Evolutionary conservation across 129 eudicot genomes (phyloP).

Genomic region (Lactuca saligna): DNA sequence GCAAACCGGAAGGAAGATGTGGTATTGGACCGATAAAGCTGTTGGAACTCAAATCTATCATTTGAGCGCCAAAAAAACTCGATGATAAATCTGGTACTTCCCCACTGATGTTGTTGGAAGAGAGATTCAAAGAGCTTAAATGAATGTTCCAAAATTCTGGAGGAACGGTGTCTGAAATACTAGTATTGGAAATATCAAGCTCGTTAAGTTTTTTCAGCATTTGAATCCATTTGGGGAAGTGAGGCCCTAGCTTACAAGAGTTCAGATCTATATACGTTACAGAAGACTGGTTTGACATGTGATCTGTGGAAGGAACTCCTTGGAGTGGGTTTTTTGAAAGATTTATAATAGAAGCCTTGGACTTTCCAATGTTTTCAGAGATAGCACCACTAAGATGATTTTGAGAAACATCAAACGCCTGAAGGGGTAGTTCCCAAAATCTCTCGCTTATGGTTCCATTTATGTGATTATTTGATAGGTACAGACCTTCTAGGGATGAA

Average conservation of each 20-base stretch:
- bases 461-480: too few relatives aligned
- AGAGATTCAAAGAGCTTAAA: slow-evolving; percentile 2
- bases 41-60: slow-evolving; percentile 23
- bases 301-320: background rate
- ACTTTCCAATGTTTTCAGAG: background rate
- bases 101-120: slow-evolving; percentile 31
- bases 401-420: background rate
- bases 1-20: background rate
- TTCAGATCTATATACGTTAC: background rate
- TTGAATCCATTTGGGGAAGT: slow-evolving; percentile 41
- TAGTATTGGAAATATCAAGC: slow-evolving; percentile 30
- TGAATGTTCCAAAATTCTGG: slow-evolving; percentile 24
- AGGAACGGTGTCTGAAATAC: slow-evolving; percentile 33
- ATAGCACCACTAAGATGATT: slow-evolving; percentile 16
- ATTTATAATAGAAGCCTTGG: background rate
- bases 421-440: slow-evolving; percentile 19
- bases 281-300: slow-evolving; percentile 12
- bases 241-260: slow-evolving; percentile 37
- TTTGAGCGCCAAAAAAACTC: background rate
- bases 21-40: slow-evolving; percentile 6
- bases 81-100: slow-evolving; percentile 3
- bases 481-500: too few relatives aligned
- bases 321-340: background rate
- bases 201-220: background rate
- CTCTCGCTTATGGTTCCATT: too few relatives aligned